phyloP scores from a whole-genome alignment of 2,329 filamentous ascomycete genomes.

The Rhynchosporium secalis region DNA sequence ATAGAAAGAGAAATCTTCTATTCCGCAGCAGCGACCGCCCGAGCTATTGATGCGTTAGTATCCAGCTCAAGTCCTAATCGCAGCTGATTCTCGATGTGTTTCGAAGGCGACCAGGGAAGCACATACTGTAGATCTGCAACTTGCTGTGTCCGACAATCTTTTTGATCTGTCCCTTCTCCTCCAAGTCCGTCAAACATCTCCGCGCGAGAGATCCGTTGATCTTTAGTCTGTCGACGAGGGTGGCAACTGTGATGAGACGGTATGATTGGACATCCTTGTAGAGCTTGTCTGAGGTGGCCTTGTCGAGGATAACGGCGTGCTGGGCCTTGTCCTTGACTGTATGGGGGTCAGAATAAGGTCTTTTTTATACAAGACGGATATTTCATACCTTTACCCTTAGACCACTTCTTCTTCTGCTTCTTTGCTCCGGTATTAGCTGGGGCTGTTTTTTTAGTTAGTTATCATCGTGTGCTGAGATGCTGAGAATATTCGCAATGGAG shows the following conservation, averaged over 20 bases:
- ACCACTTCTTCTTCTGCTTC: slow-evolving; percentile 83
- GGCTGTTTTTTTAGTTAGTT: slow-evolving; percentile 41
- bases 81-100: neutral
- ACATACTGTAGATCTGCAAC: slow-evolving; percentile 96
- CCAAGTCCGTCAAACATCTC: slow-evolving; percentile 84
- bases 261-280: slow-evolving; percentile 99
- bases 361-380: neutral
- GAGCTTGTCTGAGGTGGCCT: slow-evolving; percentile 95
- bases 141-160: slow-evolving; percentile 95
- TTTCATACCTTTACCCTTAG: slow-evolving; percentile 56
- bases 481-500: slow-evolving; percentile 1
- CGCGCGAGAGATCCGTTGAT: slow-evolving; percentile 98
- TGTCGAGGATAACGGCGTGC: slow-evolving; percentile 98
- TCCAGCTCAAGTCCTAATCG: slow-evolving; percentile 11
- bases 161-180: slow-evolving; percentile 99
- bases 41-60: slow-evolving; percentile 50
- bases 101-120: slow-evolving; percentile 3
- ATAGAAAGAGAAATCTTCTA: slow-evolving; percentile 35
- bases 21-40: slow-evolving; percentile 57
- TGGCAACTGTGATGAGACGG: slow-evolving; percentile 97
- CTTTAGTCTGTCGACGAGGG: slow-evolving; percentile 99
- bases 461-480: neutral
- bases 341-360: slow-evolving; percentile 36
- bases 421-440: slow-evolving; percentile 66
- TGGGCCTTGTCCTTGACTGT: slow-evolving; percentile 99